Conservation (phyloP, 345 rosid species). For the Murraya paniculata region DNA sequence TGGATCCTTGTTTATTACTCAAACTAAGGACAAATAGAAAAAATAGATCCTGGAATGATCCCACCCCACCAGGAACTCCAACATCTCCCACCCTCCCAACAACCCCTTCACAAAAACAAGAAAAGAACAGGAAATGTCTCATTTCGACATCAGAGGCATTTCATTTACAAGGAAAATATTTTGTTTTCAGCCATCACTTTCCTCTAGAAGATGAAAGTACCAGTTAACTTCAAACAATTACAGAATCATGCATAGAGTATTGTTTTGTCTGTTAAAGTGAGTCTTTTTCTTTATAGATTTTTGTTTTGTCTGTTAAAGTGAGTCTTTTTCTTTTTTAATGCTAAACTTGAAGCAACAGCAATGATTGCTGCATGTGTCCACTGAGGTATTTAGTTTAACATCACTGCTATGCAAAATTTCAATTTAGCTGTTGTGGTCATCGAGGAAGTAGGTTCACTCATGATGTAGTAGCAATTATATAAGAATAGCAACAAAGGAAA, state of each 20-base stretch:
- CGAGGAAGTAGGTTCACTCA: background rate
- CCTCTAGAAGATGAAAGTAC: background rate
- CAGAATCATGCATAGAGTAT: no score
- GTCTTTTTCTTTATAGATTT: background rate
- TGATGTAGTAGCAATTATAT: background rate
- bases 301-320: background rate
- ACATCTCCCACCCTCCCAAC: background rate
- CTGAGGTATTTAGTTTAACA: background rate
- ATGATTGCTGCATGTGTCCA: background rate
- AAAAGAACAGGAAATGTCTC: background rate
- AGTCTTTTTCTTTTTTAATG: background rate
- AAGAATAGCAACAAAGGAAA: slow-evolving; percentile 5
- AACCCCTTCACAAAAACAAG: background rate
- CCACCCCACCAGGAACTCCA: background rate
- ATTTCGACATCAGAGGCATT: background rate
- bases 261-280: background rate
- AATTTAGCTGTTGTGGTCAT: background rate
- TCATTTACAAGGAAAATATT: background rate
- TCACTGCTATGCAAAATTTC: background rate
- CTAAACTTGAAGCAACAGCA: background rate
- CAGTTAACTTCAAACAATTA: background rate
- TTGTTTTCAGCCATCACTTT: background rate
- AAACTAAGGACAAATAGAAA: background rate
- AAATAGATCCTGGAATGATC: background rate
- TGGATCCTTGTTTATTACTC: background rate